Conservation (phyloP, 805 yeast species). For the Schizosaccharomyces octosporus region DNA sequence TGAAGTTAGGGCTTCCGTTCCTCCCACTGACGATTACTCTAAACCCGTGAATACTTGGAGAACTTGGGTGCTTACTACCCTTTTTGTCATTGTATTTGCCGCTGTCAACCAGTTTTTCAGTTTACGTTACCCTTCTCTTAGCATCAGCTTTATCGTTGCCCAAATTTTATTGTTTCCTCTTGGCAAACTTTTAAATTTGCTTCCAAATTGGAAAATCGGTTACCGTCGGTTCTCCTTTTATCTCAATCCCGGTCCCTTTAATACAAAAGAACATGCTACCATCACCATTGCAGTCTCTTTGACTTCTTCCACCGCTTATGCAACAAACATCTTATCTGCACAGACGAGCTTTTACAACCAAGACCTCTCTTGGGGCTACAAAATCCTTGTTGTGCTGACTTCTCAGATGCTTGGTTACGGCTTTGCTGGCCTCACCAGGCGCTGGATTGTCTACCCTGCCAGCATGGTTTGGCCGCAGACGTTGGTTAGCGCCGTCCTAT, state of each 20-base stretch:
- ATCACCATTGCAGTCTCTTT: constrained; percentile 21
- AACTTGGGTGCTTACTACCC: constrained; percentile 12
- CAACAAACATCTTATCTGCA: constrained; percentile 31
- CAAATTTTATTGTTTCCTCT: constrained; percentile 37
- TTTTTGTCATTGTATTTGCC: constrained; percentile 10
- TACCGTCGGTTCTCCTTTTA: constrained; percentile 13
- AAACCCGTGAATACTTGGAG: constrained; percentile 18
- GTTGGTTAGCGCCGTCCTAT: constrained; percentile 33
- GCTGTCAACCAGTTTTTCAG: constrained; percentile 21
- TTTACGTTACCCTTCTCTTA: constrained; percentile 29
- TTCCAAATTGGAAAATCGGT: constrained; percentile 25
- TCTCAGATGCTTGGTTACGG: constrained; percentile 46
- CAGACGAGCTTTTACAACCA: constrained; percentile 24
- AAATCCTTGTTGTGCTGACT: constrained; percentile 26
- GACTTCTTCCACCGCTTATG: constrained; percentile 25
- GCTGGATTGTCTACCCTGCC: constrained; percentile 36
- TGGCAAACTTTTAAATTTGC: constrained; percentile 23
- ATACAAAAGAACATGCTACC: constrained; percentile 30
- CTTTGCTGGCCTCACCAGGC: constrained; percentile 36
- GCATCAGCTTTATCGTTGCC: constrained; percentile 27
- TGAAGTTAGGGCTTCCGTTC: constrained; percentile 28
- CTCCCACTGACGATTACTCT: constrained; percentile 21
- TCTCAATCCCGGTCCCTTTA: constrained; percentile 39
- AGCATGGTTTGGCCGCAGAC: constrained; percentile 50
- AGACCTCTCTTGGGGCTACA: constrained; percentile 21